A percentile compares a stretch with the other conserved stretches of the same genome.
These are phyloP conservation scores for Chaetomidium leptoderma DNA, from an alignment of 495 filamentous ascomycete species.

Conservation along the genomic window DNA sequence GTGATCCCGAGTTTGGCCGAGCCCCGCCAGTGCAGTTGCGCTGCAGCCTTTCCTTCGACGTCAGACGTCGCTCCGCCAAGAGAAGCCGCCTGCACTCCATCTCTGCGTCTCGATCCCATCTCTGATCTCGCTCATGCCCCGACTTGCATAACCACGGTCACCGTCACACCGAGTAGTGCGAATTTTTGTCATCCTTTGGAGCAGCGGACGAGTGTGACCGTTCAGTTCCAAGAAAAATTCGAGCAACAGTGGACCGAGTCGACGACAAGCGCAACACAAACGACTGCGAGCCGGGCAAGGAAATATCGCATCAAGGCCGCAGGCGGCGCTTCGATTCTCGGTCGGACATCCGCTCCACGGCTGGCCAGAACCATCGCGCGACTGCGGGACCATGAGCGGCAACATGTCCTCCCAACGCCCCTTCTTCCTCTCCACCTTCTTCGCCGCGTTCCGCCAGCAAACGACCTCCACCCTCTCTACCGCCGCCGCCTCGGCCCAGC, in stretches of 20 bases:
- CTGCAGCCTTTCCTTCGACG: slow-evolving; percentile 3
- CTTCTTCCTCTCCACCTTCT: slow-evolving; percentile 77
- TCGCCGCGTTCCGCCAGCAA: slow-evolving; percentile 69
- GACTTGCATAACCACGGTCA: not conserved
- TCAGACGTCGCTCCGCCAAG: slow-evolving; percentile 3
- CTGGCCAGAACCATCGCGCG: too few relatives aligned
- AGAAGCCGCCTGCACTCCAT: not conserved
- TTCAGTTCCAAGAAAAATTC: too few relatives aligned
- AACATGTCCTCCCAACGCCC: slow-evolving; percentile 72
- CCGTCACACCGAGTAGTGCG: not conserved
- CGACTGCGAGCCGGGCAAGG: too few relatives aligned
- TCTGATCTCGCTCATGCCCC: not conserved
- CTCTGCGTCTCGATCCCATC: not conserved
- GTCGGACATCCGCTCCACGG: too few relatives aligned
- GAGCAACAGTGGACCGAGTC: too few relatives aligned
- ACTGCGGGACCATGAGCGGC: not conserved
- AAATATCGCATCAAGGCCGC: too few relatives aligned
- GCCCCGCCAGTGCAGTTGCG: not conserved
- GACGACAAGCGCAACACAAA: too few relatives aligned
- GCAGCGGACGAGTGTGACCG: too few relatives aligned
- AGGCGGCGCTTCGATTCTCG: too few relatives aligned
- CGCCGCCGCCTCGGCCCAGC: slow-evolving; percentile 26
- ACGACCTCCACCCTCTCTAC: slow-evolving; percentile 32
- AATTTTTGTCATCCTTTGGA: too few relatives aligned
- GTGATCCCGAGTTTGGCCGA: slow-evolving; percentile 6